A percentile compares a stretch with the other conserved stretches of the same genome.
Evolutionary conservation across 192 early-diverging fungal species (phyloP).

Genomic region (Coemansia sp.): DNA sequence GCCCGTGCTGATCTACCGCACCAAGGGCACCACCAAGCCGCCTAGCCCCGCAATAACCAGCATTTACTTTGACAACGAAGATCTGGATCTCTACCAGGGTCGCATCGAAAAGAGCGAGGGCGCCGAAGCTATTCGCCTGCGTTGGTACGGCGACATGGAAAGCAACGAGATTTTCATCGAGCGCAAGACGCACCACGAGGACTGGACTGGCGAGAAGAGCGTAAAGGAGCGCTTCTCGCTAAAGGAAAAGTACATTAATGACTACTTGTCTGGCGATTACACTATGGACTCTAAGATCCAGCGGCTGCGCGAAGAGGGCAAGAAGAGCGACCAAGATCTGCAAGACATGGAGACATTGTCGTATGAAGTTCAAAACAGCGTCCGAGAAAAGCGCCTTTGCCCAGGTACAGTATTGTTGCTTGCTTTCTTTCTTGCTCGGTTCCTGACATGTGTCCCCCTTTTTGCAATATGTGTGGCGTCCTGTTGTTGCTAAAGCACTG

Average conservation of each 20-base stretch:
- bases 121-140: slow-evolving; percentile 84
- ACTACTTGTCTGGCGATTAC: slow-evolving; percentile 76
- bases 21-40: slow-evolving; percentile 65
- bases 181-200: slow-evolving; percentile 96
- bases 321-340: slow-evolving; percentile 75
- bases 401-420: slow-evolving; percentile 49
- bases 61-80: slow-evolving; percentile 90
- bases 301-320: slow-evolving; percentile 74
- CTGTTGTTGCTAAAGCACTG: background rate
- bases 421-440: slow-evolving; percentile 37
- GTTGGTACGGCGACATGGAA: slow-evolving; percentile 94
- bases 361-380: slow-evolving; percentile 68
- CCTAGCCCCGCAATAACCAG: slow-evolving; percentile 89
- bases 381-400: slow-evolving; percentile 65
- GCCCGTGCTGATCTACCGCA: slow-evolving; percentile 87
- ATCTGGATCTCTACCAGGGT: slow-evolving; percentile 84
- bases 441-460: background rate
- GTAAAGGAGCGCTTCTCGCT: slow-evolving; percentile 89
- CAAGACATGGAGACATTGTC: slow-evolving; percentile 68
- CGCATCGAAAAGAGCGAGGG: slow-evolving; percentile 87
- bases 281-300: slow-evolving; percentile 70
- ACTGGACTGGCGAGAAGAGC: slow-evolving; percentile 86
- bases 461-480: background rate
- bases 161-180: slow-evolving; percentile 91
- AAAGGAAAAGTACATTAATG: slow-evolving; percentile 92